These are phyloP conservation scores for Perkinsus marinus DNA, from an alignment of 169 alveolate species.

Conservation along the genomic window DNA sequence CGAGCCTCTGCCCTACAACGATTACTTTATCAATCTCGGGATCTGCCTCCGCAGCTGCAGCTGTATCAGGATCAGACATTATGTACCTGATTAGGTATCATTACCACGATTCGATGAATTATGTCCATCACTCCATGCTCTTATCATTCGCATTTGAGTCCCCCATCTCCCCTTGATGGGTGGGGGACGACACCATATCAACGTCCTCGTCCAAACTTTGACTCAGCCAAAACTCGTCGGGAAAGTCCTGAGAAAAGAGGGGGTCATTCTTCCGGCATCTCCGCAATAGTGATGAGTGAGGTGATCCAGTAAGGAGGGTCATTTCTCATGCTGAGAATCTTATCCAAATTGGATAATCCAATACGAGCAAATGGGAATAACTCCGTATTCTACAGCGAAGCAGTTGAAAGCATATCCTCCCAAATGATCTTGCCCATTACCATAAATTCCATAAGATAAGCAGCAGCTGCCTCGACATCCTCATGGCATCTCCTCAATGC, in stretches of 20 bases:
- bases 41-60: neutral
- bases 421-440: neutral
- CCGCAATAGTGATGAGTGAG: no score
- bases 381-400: no score
- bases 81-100: neutral
- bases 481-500: neutral
- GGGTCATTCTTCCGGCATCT: neutral
- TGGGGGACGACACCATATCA: neutral
- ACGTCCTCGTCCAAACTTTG: neutral
- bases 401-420: no score
- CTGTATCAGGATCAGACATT: neutral
- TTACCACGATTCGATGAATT: neutral
- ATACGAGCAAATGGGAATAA: no score
- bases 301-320: no score
- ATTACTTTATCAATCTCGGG: neutral
- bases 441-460: neutral
- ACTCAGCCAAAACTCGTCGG: neutral
- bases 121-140: neutral
- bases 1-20: neutral
- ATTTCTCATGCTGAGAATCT: no score
- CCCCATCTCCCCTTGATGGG: neutral
- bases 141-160: neutral
- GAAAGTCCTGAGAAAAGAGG: neutral
- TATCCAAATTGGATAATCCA: no score
- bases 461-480: neutral